These are phyloP conservation scores for Sicyos edulis DNA, from an alignment of 306 rosid genomes.

Conservation along the genomic window DNA sequence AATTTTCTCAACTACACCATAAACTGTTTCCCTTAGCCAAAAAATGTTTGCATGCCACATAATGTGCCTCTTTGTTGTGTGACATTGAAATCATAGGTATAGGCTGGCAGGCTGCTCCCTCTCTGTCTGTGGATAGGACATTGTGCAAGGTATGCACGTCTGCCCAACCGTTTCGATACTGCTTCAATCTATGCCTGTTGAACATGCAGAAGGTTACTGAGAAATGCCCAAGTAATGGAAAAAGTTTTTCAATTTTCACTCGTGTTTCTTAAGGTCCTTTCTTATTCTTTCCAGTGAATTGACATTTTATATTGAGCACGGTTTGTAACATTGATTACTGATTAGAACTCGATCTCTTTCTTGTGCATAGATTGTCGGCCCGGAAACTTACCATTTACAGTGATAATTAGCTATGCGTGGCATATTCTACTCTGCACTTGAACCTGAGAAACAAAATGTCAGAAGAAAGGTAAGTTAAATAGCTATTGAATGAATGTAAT, in stretches of 20 bases:
- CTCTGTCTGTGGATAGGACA: slow-evolving; percentile 67
- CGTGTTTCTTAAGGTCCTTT: neutral
- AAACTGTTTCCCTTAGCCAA: slow-evolving; percentile 82
- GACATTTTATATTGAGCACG: slow-evolving; percentile 72
- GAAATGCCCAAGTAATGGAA: slow-evolving; percentile 9
- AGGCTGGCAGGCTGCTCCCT: slow-evolving; percentile 55
- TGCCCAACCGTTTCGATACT: slow-evolving; percentile 75
- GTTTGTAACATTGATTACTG: slow-evolving; percentile 68
- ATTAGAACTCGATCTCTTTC: slow-evolving; percentile 67
- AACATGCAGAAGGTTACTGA: slow-evolving; percentile 1
- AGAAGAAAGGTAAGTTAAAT: neutral
- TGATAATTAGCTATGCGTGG: slow-evolving; percentile 73
- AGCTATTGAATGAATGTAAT: neutral
- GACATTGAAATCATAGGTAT: slow-evolving; percentile 64
- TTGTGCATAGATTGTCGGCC: slow-evolving; percentile 60
- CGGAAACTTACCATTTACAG: slow-evolving; percentile 75
- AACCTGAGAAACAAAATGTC: slow-evolving; percentile 35
- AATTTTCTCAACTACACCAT: slow-evolving; percentile 39
- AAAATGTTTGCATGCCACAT: slow-evolving; percentile 89
- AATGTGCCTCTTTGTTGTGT: slow-evolving; percentile 76
- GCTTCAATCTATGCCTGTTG: slow-evolving; percentile 69
- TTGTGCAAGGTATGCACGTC: slow-evolving; percentile 87
- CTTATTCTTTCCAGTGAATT: slow-evolving; percentile 56
- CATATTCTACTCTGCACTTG: slow-evolving; percentile 81
- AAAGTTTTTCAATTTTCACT: neutral